Evolutionary conservation across 2,329 filamentous ascomycete genomes (phyloP).

Genomic region (Lachnellula arida): DNA sequence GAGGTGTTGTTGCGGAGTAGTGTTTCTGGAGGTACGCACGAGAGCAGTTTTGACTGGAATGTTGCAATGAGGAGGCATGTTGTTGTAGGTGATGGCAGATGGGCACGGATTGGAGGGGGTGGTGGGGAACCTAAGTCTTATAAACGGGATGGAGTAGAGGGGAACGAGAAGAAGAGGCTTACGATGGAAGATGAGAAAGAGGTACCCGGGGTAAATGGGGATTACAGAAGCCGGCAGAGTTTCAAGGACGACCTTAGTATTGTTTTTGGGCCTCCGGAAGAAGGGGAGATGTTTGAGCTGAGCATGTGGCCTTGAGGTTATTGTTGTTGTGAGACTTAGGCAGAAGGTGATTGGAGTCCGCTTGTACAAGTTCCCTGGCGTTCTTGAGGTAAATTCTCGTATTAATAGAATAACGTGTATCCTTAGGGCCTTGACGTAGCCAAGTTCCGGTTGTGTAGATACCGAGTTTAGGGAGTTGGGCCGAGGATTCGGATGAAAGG

Average conservation of each 20-base stretch:
- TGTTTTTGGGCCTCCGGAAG: conserved; percentile 11
- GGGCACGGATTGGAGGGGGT: conserved; percentile 6
- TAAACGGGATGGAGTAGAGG: background rate
- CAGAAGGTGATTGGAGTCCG: background rate
- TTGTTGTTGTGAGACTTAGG: no score
- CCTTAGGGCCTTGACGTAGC: background rate
- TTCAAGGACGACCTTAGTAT: conserved; percentile 15
- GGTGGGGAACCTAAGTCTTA: background rate
- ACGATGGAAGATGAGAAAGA: background rate
- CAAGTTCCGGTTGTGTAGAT: no score
- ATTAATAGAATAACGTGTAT: background rate
- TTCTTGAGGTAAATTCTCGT: background rate
- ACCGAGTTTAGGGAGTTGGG: no score
- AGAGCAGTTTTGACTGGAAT: conserved; percentile 42
- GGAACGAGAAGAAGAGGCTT: background rate
- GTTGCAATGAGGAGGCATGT: conserved; percentile 39
- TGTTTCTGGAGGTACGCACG: conserved; percentile 38
- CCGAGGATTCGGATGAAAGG: no score
- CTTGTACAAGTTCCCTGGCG: background rate
- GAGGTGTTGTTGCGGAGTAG: conserved; percentile 41
- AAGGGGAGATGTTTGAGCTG: conserved; percentile 13
- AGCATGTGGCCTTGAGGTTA: conserved; percentile 21
- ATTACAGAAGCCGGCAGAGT: conserved; percentile 1
- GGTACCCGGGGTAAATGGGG: background rate
- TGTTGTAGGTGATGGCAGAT: conserved; percentile 7